Evolutionary conservation across 805 yeast species (phyloP).

Genomic region (Candida khao-thaluensis): DNA sequence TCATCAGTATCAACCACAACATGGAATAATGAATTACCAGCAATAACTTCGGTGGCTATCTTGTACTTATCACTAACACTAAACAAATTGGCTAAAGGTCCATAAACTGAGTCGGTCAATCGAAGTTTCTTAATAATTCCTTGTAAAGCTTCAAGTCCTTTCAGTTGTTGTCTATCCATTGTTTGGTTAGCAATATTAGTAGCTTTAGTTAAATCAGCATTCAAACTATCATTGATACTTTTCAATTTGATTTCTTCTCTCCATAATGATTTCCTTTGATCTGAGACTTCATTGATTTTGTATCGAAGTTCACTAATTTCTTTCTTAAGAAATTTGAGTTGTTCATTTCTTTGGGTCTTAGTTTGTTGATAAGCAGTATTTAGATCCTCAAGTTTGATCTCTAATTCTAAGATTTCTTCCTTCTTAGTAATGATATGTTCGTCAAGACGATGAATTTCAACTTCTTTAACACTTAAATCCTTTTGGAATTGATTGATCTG

Average conservation of each 20-base stretch:
- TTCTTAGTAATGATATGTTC: slow-evolving; percentile 20
- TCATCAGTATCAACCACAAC: slow-evolving; percentile 86
- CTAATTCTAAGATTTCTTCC: slow-evolving; percentile 22
- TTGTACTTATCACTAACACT: slow-evolving; percentile 78
- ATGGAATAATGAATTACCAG: slow-evolving; percentile 82
- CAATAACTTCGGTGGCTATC: slow-evolving; percentile 84
- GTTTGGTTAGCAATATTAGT: slow-evolving; percentile 65
- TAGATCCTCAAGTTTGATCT: slow-evolving; percentile 14
- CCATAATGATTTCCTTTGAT: slow-evolving; percentile 73
- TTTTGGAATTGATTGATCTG: slow-evolving; percentile 45
- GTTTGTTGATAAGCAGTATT: slow-evolving; percentile 11
- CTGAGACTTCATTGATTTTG: slow-evolving; percentile 48
- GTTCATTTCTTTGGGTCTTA: slow-evolving; percentile 10
- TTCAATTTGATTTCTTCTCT: slow-evolving; percentile 69
- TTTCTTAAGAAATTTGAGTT: slow-evolving; percentile 25
- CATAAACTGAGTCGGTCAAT: slow-evolving; percentile 60
- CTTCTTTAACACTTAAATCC: slow-evolving; percentile 27
- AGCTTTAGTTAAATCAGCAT: slow-evolving; percentile 54
- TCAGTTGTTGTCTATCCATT: slow-evolving; percentile 68
- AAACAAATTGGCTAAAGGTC: slow-evolving; percentile 83
- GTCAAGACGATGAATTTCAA: slow-evolving; percentile 23
- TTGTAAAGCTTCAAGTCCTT: slow-evolving; percentile 69
- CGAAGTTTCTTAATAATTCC: slow-evolving; percentile 60
- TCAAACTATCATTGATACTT: slow-evolving; percentile 54
- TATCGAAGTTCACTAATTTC: slow-evolving; percentile 42